Evolutionary conservation across 2,329 filamentous ascomycete genomes (phyloP).

Genomic region (Ascochyta viciae-villosae): DNA sequence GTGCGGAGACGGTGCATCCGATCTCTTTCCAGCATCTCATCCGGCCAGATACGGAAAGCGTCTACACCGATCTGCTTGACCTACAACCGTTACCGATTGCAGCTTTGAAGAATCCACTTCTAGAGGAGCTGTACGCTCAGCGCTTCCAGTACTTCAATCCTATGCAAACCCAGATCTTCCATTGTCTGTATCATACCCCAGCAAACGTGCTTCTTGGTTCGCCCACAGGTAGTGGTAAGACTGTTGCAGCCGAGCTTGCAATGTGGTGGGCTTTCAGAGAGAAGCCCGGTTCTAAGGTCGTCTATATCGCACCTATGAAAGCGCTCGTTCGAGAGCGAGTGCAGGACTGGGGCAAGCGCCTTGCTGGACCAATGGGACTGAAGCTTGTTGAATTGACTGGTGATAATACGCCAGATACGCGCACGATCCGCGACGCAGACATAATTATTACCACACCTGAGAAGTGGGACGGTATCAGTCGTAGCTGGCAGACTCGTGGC

Average conservation of each 20-base stretch:
- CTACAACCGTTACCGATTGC: constrained; percentile 87
- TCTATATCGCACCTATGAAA: constrained; percentile 99
- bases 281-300: constrained; percentile 92
- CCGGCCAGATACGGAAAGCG: constrained; percentile 93
- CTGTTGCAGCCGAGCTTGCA: constrained; percentile 90
- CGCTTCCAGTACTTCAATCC: constrained; percentile 98
- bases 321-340: constrained; percentile 95
- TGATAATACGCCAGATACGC: constrained; percentile 97
- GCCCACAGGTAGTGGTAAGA: constrained; percentile 96
- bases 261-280: constrained; percentile 99
- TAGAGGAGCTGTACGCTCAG: constrained; percentile 88
- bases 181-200: constrained; percentile 90
- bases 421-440: constrained; percentile 93
- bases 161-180: constrained; percentile 99
- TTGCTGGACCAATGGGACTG: constrained; percentile 82
- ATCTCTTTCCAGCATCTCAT: constrained; percentile 99
- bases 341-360: constrained; percentile 86
- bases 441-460: constrained; percentile 99
- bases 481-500: constrained; percentile 97
- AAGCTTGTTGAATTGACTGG: constrained; percentile 95
- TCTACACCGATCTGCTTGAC: constrained; percentile 93
- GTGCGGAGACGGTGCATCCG: constrained; percentile 92
- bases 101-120: constrained; percentile 82
- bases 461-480: constrained; percentile 99
- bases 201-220: constrained; percentile 94